Evolutionary conservation across 2,329 filamentous ascomycete species (phyloP).

Genomic region (Scedosporium aurantiacum): DNA sequence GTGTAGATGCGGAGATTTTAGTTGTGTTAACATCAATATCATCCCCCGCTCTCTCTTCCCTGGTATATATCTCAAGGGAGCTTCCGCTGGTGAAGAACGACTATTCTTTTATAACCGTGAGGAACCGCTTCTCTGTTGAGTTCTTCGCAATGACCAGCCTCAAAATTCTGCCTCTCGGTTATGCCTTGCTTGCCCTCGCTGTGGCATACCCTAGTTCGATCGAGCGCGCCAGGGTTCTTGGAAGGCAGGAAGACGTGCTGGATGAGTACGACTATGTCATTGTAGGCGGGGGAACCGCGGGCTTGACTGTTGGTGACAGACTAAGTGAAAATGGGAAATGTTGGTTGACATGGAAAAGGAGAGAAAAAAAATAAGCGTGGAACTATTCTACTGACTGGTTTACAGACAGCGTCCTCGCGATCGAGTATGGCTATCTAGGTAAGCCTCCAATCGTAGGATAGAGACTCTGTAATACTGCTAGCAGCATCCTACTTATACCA

Average conservation of each 20-base stretch:
- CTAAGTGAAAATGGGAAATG: conserved; percentile 25
- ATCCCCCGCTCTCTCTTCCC: neutral
- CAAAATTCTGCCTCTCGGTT: neutral
- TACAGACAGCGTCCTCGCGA: conserved; percentile 11
- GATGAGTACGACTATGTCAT: conserved; percentile 21
- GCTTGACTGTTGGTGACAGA: conserved; percentile 26
- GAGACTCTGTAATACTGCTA: conserved; percentile 8
- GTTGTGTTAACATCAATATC: neutral
- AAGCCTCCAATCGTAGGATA: conserved; percentile 12
- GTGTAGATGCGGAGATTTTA: neutral
- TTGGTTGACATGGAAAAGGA: conserved; percentile 10
- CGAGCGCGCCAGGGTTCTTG: neutral
- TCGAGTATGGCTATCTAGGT: conserved; percentile 12
- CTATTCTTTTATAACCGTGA: no score
- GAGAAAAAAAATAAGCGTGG: neutral
- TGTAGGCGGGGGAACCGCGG: conserved; percentile 31
- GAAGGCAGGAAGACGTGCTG: neutral
- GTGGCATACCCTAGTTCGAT: neutral
- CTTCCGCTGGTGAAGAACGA: no score
- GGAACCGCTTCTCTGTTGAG: no score
- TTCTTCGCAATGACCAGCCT: neutral
- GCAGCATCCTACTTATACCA: conserved; percentile 12
- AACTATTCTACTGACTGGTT: neutral
- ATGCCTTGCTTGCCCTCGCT: neutral
- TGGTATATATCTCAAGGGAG: no score